Evolutionary conservation across 148 eudicot genomes (phyloP).

Genomic region (Talinum fruticosum): DNA sequence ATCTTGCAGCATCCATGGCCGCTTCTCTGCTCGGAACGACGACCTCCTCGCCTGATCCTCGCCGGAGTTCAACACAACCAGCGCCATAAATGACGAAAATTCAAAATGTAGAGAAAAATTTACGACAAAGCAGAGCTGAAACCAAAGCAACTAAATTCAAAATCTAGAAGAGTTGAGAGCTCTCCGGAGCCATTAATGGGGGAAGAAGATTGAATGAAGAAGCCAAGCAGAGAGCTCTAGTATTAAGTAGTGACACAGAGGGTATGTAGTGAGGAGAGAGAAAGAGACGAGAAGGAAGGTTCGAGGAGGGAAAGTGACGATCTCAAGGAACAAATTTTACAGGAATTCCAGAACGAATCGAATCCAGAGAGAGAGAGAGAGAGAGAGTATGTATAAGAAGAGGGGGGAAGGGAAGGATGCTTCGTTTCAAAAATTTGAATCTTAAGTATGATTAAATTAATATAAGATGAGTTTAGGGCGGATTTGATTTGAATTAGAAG

Average conservation of each 20-base stretch:
- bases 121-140: not conserved
- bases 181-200: conserved; percentile 12
- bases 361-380: conserved; percentile 2
- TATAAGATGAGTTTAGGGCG: not conserved
- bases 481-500: conserved; percentile 24
- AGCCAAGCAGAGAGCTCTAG: not conserved
- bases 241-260: not conserved
- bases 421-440: conserved; percentile 40
- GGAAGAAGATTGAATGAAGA: not conserved
- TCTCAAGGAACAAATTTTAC: conserved; percentile 41
- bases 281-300: conserved; percentile 39
- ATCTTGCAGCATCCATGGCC: conserved; percentile 53
- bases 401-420: conserved; percentile 29
- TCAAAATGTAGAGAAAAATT: not conserved
- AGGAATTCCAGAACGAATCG: not conserved
- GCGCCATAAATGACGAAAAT: conserved; percentile 25
- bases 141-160: too few species aligned
- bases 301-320: conserved; percentile 54
- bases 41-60: conserved; percentile 20
- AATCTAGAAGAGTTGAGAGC: too few species aligned
- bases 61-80: conserved; percentile 20
- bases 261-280: conserved; percentile 16
- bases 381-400: not conserved
- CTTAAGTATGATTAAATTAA: conserved; percentile 31
- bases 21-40: conserved; percentile 31